Evolutionary conservation across 2,329 filamentous ascomycete species (phyloP).

Genomic region (Lachnellula subtilissima): DNA sequence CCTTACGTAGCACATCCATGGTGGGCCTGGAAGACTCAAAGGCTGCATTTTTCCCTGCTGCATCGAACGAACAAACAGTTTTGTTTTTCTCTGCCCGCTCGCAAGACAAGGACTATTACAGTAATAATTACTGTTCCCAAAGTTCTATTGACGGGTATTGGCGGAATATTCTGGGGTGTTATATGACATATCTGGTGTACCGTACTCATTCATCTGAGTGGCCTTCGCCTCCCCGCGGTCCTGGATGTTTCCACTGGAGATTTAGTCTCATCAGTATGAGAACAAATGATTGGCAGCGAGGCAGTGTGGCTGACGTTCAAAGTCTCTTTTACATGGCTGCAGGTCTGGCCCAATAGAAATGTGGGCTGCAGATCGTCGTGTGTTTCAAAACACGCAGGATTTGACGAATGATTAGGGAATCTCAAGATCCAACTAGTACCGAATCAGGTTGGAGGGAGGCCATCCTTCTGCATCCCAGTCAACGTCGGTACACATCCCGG

Average conservation of each 20-base stretch:
- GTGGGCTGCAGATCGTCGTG: constrained; percentile 12
- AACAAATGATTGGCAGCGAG: constrained; percentile 7
- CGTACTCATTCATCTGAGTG: neutral
- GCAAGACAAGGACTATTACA: neutral
- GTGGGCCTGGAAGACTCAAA: neutral
- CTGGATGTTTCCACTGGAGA: neutral
- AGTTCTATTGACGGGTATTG: neutral
- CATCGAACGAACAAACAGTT: neutral
- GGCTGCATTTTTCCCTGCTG: neutral
- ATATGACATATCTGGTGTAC: neutral
- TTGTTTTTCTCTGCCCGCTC: neutral
- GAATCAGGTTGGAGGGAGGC: constrained; percentile 7
- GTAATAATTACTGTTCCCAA: neutral
- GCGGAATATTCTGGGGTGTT: neutral
- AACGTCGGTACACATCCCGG: neutral
- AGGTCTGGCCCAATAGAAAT: neutral
- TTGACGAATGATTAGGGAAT: constrained; percentile 15
- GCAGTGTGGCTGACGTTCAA: constrained; percentile 14
- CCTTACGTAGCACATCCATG: neutral
- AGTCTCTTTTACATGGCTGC: neutral
- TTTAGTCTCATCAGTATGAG: neutral
- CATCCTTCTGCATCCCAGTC: neutral
- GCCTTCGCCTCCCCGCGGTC: neutral
- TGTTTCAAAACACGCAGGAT: constrained; percentile 19
- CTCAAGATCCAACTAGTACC: constrained; percentile 14